phyloP scores from a whole-genome alignment of 192 early-diverging fungal genomes.

The Allomyces arbusculus region DNA sequence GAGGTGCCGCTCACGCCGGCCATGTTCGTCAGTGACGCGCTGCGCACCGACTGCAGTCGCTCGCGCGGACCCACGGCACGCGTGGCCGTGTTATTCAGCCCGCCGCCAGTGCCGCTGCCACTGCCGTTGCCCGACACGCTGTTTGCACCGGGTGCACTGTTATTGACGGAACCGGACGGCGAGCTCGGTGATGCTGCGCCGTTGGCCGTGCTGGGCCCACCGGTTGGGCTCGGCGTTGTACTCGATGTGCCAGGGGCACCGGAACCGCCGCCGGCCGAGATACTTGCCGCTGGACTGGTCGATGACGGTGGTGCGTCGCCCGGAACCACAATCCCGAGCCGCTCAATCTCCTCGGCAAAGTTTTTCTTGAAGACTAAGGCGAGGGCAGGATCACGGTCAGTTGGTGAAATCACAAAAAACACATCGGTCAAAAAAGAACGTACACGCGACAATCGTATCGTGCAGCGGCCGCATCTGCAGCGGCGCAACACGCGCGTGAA shows the following conservation, averaged over 20 bases:
- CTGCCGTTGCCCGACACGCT: not conserved
- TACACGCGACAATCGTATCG: constrained; percentile 29
- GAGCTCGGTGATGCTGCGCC: not conserved
- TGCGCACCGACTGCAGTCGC: no score
- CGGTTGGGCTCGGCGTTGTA: not conserved
- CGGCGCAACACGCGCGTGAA: constrained; percentile 41
- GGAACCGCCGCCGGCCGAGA: not conserved
- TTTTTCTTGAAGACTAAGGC: constrained; percentile 38
- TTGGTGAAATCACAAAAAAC: not conserved
- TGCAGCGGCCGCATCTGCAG: constrained; percentile 51
- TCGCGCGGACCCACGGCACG: no score
- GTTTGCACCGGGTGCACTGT: not conserved
- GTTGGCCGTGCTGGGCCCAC: not conserved
- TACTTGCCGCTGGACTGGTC: not conserved
- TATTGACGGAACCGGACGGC: not conserved
- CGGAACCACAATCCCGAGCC: constrained; percentile 1
- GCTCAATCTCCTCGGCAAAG: constrained; percentile 38
- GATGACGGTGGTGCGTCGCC: not conserved
- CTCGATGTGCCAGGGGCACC: not conserved
- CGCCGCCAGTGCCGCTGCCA: not conserved
- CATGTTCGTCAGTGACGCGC: no score
- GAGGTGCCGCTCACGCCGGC: no score
- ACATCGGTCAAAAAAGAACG: constrained; percentile 1
- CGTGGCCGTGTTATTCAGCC: not conserved
- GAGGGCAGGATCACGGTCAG: not conserved